Evolutionary conservation across 495 filamentous ascomycete species (phyloP).

Genomic region (Aspergillus nidulans): DNA sequence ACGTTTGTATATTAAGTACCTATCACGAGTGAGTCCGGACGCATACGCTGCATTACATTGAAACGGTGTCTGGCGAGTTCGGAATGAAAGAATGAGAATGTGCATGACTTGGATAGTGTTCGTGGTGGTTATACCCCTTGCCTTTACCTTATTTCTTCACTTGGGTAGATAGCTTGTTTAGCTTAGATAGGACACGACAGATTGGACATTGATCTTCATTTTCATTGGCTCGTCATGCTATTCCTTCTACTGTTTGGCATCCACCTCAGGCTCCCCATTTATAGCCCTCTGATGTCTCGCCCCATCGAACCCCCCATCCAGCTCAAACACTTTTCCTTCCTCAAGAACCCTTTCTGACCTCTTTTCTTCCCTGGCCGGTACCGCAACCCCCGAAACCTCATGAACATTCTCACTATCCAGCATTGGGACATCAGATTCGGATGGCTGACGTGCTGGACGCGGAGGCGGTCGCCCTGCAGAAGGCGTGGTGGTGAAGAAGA

Average conservation of each 20-base stretch:
- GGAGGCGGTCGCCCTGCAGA: background rate
- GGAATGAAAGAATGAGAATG: background rate
- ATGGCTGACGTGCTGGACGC: background rate
- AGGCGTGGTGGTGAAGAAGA: background rate
- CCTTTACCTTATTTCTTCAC: background rate
- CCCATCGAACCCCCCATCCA: slow-evolving; percentile 20
- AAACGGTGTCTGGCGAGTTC: background rate
- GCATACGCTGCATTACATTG: slow-evolving; percentile 5
- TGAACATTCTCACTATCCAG: slow-evolving; percentile 22
- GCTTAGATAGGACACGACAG: background rate
- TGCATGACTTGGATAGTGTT: slow-evolving; percentile 1
- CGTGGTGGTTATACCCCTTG: slow-evolving; percentile 1
- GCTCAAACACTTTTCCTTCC: slow-evolving; percentile 11
- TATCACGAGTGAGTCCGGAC: background rate
- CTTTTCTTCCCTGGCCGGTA: background rate
- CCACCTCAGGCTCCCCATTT: background rate
- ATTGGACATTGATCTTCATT: background rate
- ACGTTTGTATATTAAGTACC: background rate
- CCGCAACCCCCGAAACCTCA: slow-evolving; percentile 13
- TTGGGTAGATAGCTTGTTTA: background rate
- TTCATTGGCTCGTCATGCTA: background rate
- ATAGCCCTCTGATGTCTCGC: slow-evolving; percentile 20
- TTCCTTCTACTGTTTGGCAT: background rate
- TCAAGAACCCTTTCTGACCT: background rate
- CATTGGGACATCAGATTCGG: slow-evolving; percentile 20